Conservation (phyloP, 2,329 filamentous ascomycete species). For the Colletotrichum lindemuthianum region DNA sequence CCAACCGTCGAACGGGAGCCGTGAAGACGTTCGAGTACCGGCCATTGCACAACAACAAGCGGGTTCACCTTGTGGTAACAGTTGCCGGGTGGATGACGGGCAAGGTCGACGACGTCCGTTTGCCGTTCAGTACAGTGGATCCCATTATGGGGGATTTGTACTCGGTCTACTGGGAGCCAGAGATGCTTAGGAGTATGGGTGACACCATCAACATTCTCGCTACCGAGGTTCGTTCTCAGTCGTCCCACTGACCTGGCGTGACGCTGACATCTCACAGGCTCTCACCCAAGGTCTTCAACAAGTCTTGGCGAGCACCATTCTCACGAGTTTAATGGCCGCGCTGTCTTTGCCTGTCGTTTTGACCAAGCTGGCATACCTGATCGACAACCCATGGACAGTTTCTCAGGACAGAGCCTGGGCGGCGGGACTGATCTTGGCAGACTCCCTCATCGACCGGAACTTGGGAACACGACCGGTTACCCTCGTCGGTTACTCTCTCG, state of each 20-base stretch:
- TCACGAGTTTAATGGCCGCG: conserved; percentile 90
- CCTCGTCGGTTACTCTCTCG: conserved; percentile 93
- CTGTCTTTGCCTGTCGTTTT: conserved; percentile 91
- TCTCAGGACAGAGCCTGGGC: conserved; percentile 89
- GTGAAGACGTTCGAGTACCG: conserved; percentile 98
- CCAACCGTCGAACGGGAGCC: conserved; percentile 86
- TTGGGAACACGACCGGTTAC: conserved; percentile 92
- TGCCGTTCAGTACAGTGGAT: conserved; percentile 96
- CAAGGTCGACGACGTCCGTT: conserved; percentile 93
- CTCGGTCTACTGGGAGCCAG: conserved; percentile 96
- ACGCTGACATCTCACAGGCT: conserved; percentile 66
- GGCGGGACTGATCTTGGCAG: conserved; percentile 90
- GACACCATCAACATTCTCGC: conserved; percentile 98
- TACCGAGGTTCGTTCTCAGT: conserved; percentile 75
- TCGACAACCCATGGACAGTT: conserved; percentile 99
- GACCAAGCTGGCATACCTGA: conserved; percentile 93
- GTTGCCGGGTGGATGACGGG: conserved; percentile 99
- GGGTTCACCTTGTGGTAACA: conserved; percentile 94
- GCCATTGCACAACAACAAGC: conserved; percentile 96
- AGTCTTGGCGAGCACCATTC: conserved; percentile 88
- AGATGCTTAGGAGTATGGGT: conserved; percentile 98
- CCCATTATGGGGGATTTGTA: conserved; percentile 99
- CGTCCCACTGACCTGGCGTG: too few species aligned
- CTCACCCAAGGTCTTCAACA: conserved; percentile 97
- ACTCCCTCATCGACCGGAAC: conserved; percentile 91